Base-by-base conservation (phyloP, 345 rosid genomes). In the Murraya koenigii region DNA sequence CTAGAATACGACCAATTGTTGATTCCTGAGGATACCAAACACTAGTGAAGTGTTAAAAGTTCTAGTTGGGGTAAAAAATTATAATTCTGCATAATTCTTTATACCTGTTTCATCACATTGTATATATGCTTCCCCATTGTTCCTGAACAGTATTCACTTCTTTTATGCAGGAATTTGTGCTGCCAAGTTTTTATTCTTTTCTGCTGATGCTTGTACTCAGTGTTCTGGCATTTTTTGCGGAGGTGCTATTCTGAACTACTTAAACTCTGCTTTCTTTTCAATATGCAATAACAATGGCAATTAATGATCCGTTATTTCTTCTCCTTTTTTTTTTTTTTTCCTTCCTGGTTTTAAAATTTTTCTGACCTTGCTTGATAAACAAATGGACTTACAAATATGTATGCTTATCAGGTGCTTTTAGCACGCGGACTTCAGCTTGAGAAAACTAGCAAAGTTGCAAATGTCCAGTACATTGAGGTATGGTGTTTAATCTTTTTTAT, bases 381-480 rank as follows among this genome's bases (percentile, higher is more conserved):
- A n/a, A 69, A 38, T 76, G 28, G 55, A 69, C 55, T 10, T 74
- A 81, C 70, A 35, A 72, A 32, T 33, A 8, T 78, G 10, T 39
- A 54, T 69, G 76, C 39, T 71, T 54, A 77, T 72, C 81, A 94
- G 98, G 84, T 93, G 67, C 78, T 93, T 38, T 79, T 95, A 84
- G 98, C 98, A 0, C 94, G 91, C 2, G 94, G 93, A 25, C 90
- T 93, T 77, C 97, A 93, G 84, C 97, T 92, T n/a, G 97, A 93
- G 88, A 92, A 92, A 83, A 92, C 88, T 74, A 84, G 90, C 86
- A 93, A 88, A 87, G 97, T 82, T 75, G 86, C 87, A 72, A 95
- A 92, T 81, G 66, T 95, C 76, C 82, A 76, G 85, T 95, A 88
- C 82, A 81, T 86, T 1, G 90, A 90, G 97, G 98, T 95, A 60